Conservation (phyloP, 202 grass and related monocot genomes). For the Elaeis oleifera region DNA sequence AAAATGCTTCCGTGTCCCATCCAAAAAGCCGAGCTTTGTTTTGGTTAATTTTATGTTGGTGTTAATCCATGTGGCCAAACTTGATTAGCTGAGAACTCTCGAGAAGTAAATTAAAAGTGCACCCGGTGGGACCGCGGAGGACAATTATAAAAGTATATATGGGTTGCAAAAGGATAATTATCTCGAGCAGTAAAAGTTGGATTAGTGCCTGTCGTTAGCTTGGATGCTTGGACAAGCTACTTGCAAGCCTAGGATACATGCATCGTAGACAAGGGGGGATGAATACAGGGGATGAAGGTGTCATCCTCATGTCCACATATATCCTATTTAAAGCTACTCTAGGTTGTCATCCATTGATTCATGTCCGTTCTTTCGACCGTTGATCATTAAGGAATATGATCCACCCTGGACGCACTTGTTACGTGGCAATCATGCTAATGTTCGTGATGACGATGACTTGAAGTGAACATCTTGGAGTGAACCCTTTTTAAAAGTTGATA, state of each 20-base stretch:
- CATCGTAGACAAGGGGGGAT: neutral
- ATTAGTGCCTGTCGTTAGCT: conserved; percentile 24
- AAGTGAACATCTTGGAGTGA: neutral
- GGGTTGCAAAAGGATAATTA: conserved; percentile 1
- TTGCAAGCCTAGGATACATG: conserved; percentile 13
- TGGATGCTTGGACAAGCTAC: conserved; percentile 32
- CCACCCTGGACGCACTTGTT: neutral
- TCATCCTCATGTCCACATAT: conserved; percentile 18
- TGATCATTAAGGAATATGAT: neutral
- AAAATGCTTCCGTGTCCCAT: no score
- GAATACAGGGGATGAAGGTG: conserved; percentile 5
- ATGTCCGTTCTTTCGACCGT: conserved; percentile 5
- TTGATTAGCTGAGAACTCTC: neutral
- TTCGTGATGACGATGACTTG: neutral
- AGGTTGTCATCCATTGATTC: conserved; percentile 18
- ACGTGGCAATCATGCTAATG: no score
- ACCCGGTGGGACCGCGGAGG: no score
- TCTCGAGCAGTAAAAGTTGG: conserved; percentile 20
- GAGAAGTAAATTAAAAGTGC: no score
- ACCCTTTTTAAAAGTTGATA: conserved; percentile 10
- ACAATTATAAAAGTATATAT: no score
- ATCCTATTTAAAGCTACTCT: conserved; percentile 25
- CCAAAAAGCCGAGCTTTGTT: no score
- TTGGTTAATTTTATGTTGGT: neutral
- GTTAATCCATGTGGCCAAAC: conserved; percentile 5